These are phyloP conservation scores for Cutaneotrichosporon dermatis DNA, from an alignment of 1,284 basidiomycete species.

Conservation along the genomic window DNA sequence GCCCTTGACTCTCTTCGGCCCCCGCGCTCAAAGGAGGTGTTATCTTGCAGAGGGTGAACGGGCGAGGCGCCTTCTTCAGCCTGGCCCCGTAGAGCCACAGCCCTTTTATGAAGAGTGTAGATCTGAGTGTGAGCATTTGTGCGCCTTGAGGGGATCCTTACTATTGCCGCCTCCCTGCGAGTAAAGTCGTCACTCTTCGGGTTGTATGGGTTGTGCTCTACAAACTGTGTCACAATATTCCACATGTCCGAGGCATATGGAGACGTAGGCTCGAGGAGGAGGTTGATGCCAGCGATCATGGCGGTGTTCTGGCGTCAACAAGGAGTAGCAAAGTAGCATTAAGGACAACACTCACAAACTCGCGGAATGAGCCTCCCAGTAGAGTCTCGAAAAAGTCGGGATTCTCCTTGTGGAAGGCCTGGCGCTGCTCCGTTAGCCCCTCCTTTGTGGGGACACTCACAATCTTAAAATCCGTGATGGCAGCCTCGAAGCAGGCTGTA, in stretches of 20 bases:
- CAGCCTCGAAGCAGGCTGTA: constrained; percentile 42
- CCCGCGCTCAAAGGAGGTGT: constrained; percentile 29
- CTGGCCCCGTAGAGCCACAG: background rate
- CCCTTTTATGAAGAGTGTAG: constrained; percentile 37
- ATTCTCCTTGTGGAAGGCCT: constrained; percentile 40
- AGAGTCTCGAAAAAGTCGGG: constrained; percentile 44
- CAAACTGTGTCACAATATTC: constrained; percentile 36
- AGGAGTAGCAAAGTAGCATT: constrained; percentile 18
- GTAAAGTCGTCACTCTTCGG: constrained; percentile 38
- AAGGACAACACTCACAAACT: constrained; percentile 36
- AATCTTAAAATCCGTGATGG: constrained; percentile 39
- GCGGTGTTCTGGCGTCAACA: constrained; percentile 35
- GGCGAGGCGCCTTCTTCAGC: background rate
- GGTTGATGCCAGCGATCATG: constrained; percentile 46
- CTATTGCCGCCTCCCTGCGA: constrained; percentile 43
- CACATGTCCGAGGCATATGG: constrained; percentile 38
- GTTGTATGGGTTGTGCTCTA: constrained; percentile 36
- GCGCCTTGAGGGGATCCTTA: constrained; percentile 16
- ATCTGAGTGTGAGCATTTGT: constrained; percentile 21
- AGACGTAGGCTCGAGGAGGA: constrained; percentile 38
- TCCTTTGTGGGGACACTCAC: constrained; percentile 14
- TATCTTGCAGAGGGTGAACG: constrained; percentile 8
- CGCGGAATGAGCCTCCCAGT: constrained; percentile 39
- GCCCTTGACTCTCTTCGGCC: background rate
- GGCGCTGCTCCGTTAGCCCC: constrained; percentile 22